Percentiles rank a stretch among this genome's conserved stretches.
Conservation (phyloP, 371 early-diverging fungal genomes). For the Rhizopus microsporus region DNA sequence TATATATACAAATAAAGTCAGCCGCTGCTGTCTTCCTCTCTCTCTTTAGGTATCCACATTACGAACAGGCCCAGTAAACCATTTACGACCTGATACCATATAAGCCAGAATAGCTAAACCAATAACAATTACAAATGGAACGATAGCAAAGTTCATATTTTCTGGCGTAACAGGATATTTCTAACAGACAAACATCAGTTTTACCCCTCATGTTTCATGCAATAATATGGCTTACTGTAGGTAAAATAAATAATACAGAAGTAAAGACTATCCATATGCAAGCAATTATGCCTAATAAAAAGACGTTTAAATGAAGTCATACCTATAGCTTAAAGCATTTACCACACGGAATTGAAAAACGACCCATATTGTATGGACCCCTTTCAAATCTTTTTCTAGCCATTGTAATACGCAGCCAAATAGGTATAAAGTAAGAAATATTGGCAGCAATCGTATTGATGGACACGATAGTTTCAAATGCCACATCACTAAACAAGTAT, state of each 20-base stretch:
- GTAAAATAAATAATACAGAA: slow-evolving; percentile 62
- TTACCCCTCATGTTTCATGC: neutral
- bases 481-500: slow-evolving; percentile 46
- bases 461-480: slow-evolving; percentile 67
- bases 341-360: slow-evolving; percentile 24
- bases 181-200: neutral
- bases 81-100: slow-evolving; percentile 51
- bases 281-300: slow-evolving; percentile 43
- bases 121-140: slow-evolving; percentile 40
- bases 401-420: slow-evolving; percentile 52
- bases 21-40: neutral
- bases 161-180: slow-evolving; percentile 54
- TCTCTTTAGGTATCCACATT: slow-evolving; percentile 14
- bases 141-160: slow-evolving; percentile 64
- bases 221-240: slow-evolving; percentile 25
- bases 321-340: neutral
- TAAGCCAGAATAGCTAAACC: slow-evolving; percentile 49
- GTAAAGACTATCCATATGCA: slow-evolving; percentile 61
- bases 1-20: no score
- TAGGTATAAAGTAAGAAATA: slow-evolving; percentile 72
- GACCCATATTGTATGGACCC: slow-evolving; percentile 23
- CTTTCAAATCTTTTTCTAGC: slow-evolving; percentile 36
- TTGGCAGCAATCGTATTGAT: slow-evolving; percentile 71
- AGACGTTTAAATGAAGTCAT: neutral
- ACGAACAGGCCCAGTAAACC: slow-evolving; percentile 62